Evolutionary conservation across 805 yeast genomes (phyloP).

Genomic region (Myxozyma kluyveri): DNA sequence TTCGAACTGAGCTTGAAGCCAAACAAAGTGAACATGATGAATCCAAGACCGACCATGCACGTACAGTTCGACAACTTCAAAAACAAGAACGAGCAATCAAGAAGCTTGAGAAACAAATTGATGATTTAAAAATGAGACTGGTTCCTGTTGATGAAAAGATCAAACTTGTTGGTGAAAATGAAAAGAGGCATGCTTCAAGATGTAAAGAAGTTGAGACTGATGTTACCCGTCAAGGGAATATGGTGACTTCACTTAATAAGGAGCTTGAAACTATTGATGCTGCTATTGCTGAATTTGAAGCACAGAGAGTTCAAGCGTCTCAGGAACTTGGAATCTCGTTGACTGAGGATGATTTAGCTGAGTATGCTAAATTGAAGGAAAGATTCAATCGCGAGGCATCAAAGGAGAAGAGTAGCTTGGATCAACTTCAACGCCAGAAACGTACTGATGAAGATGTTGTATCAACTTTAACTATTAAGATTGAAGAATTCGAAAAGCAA

Average conservation of each 20-base stretch:
- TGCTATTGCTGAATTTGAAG: slow-evolving; percentile 44
- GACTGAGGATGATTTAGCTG: slow-evolving; percentile 51
- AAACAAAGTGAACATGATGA: slow-evolving; percentile 12
- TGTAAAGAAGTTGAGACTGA: slow-evolving; percentile 55
- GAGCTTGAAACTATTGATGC: slow-evolving; percentile 50
- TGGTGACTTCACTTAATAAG: slow-evolving; percentile 43
- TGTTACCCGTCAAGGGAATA: slow-evolving; percentile 48
- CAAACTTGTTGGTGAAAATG: slow-evolving; percentile 48
- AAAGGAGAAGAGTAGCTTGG: slow-evolving; percentile 30
- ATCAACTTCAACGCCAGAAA: slow-evolving; percentile 30
- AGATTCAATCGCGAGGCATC: slow-evolving; percentile 41
- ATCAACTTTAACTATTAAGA: slow-evolving; percentile 22
- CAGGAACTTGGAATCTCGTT: slow-evolving; percentile 42
- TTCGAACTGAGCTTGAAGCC: slow-evolving; percentile 10
- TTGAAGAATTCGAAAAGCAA: slow-evolving; percentile 22
- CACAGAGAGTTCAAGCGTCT: slow-evolving; percentile 37
- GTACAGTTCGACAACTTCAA: slow-evolving; percentile 25
- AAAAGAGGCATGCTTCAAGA: slow-evolving; percentile 41
- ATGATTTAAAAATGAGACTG: slow-evolving; percentile 47
- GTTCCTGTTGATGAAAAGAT: slow-evolving; percentile 64
- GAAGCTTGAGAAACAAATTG: slow-evolving; percentile 42
- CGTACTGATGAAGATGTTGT: slow-evolving; percentile 32
- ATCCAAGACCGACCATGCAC: slow-evolving; percentile 28
- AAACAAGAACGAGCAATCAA: slow-evolving; percentile 40
- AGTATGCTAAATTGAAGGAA: slow-evolving; percentile 59